Conservation (phyloP, 31 red algal genomes). For the Endocladia muricata region DNA sequence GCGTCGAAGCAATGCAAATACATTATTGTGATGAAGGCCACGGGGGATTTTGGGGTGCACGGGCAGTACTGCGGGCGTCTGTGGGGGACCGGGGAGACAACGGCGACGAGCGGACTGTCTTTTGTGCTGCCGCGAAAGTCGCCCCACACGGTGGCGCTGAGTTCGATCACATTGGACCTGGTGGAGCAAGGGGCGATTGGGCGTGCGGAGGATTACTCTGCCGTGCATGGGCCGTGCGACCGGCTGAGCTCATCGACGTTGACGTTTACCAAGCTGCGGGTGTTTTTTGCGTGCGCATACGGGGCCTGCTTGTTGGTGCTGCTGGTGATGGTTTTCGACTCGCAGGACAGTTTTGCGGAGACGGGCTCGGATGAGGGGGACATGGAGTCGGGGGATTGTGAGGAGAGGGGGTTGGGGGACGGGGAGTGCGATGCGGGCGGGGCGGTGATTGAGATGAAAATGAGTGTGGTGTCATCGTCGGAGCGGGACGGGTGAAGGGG, state of each 20-base stretch:
- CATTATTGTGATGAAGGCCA: not conserved
- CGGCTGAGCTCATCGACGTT: not conserved
- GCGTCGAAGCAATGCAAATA: slow-evolving; percentile 1
- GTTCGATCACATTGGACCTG: not conserved
- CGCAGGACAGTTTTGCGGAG: too few species aligned
- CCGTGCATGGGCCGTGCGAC: not conserved
- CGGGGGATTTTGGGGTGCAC: not conserved
- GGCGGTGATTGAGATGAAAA: too few species aligned
- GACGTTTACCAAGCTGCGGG: not conserved
- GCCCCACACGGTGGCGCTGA: not conserved
- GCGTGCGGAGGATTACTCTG: not conserved
- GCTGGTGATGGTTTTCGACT: not conserved
- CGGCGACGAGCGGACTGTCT: not conserved
- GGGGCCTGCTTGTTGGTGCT: not conserved
- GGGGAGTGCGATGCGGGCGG: too few species aligned
- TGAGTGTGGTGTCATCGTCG: too few species aligned
- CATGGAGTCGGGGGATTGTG: too few species aligned
- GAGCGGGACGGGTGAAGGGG: too few species aligned
- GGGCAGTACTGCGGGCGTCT: not conserved
- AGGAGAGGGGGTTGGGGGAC: too few species aligned
- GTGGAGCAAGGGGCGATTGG: not conserved
- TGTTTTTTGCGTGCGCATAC: slow-evolving; percentile 3
- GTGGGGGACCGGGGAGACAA: not conserved
- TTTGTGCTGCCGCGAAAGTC: not conserved
- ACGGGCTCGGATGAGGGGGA: too few species aligned